Evolutionary conservation across 129 eudicot genomes (phyloP), one percentile per base, ranked within the genome.

Genomic region (Lonicera japonica): DNA sequence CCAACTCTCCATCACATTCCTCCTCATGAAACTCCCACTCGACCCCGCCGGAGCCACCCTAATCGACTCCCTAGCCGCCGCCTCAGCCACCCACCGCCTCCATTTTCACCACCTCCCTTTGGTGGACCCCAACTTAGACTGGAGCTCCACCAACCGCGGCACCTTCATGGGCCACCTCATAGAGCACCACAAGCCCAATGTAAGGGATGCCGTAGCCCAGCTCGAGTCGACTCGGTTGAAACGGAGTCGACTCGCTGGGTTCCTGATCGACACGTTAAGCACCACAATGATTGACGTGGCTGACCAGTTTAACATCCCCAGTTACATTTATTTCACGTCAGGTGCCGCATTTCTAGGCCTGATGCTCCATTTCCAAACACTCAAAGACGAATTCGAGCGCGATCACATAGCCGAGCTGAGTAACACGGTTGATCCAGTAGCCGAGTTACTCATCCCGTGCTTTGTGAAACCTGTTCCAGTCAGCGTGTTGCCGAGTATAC

Each of bases 201-300:
- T 85, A 13, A 34, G 56, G 5, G 74, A 78, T 18, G 60, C 47
- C 24, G 45, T 85, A 5, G 36, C 36, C 36, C 61, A 19, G 20
- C 29, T 13, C 5, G 13, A 52, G 29, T 24, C 65, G 11, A 43
- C 15, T 5, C 14, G 58, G 70, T 59, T 70, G 0, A 13, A 59
- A 12, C 63, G 21, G 18, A 51, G 21, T 17, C 19, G 65, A 19
- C 48, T 81, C 11, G 55, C 57, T n/a, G 81, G 68, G 24, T 20
- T 82, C 17, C 81, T 86, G 11, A 68, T 80, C 18, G 89, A 79
- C 81, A 79, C 82, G 89, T 74, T 86, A 3, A 73, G 86, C 65
- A 75, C 95, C 36, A 5, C 77, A 25, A 82, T 86, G 75, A 76
- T 86, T 11, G 81, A 78, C 23, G 81, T 86, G 48, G 86, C 75